A percentile compares a stretch with the other conserved stretches of the same genome.
Evolutionary conservation across 352 stramenopile species (phyloP).

Genomic region (Phytophthora pisi): DNA sequence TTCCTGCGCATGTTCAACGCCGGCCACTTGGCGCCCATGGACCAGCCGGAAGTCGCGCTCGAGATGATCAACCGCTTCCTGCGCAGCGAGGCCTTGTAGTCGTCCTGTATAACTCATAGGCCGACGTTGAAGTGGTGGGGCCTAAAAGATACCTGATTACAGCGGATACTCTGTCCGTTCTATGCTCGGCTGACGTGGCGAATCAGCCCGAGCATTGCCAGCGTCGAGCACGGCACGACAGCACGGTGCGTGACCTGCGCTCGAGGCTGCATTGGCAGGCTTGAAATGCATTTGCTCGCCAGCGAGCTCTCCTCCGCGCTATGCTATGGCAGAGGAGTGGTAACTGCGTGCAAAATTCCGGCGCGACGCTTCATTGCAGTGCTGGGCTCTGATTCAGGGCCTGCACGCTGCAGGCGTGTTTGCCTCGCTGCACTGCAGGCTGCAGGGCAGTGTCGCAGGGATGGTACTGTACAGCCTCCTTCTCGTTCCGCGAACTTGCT

Average conservation of each 20-base stretch:
- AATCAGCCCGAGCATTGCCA: constrained; percentile 9
- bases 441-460: neutral
- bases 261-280: neutral
- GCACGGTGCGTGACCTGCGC: neutral
- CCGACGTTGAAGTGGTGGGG: constrained; percentile 14
- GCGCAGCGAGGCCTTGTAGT: constrained; percentile 23
- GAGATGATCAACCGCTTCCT: constrained; percentile 73
- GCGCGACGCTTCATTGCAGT: neutral
- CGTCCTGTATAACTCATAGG: neutral
- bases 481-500: constrained; percentile 4
- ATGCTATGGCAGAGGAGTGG: neutral
- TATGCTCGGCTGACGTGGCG: constrained; percentile 23
- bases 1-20: constrained; percentile 63
- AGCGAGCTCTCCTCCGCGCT: neutral
- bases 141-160: constrained; percentile 21
- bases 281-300: neutral
- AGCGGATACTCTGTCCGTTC: constrained; percentile 17
- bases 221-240: neutral
- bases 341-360: constrained; percentile 4
- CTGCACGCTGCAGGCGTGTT: neutral
- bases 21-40: constrained; percentile 57
- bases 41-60: constrained; percentile 52
- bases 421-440: too few relatives aligned
- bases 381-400: too few relatives aligned
- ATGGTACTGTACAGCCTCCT: neutral